These are phyloP conservation scores for Volutella citrinella DNA, from an alignment of 2,329 filamentous ascomycete species.

Conservation along the genomic window DNA sequence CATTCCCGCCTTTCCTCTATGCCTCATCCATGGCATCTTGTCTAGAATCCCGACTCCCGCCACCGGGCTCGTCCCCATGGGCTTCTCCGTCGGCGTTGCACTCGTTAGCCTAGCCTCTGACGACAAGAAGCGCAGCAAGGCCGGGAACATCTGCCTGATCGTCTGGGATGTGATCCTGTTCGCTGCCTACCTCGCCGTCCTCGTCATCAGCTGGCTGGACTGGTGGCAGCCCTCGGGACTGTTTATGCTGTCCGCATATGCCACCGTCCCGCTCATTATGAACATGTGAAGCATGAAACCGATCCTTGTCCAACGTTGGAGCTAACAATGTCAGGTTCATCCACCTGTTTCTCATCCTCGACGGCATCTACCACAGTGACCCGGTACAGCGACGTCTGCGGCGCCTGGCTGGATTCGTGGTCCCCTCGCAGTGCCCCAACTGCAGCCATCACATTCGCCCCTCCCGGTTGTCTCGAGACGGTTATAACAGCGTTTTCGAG, in stretches of 20 bases:
- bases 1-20: constrained; percentile 38
- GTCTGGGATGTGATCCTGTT: constrained; percentile 34
- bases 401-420: constrained; percentile 36
- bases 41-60: constrained; percentile 33
- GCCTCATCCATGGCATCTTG: constrained; percentile 36
- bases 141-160: too few species aligned
- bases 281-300: too few species aligned
- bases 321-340: constrained; percentile 28
- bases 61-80: constrained; percentile 37
- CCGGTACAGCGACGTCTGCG: constrained; percentile 37
- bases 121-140: too few species aligned
- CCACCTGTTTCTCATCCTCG: constrained; percentile 35
- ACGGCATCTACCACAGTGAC: constrained; percentile 38
- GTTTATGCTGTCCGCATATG: constrained; percentile 41
- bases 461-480: too few species aligned
- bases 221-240: constrained; percentile 25
- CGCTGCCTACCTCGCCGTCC: constrained; percentile 34
- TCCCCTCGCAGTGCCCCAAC: constrained; percentile 39
- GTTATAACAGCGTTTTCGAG: constrained; percentile 17
- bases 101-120: too few species aligned
- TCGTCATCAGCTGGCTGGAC: constrained; percentile 40
- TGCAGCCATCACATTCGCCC: constrained; percentile 37
- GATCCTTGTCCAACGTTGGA: too few species aligned
- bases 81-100: constrained; percentile 30
- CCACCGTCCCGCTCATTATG: constrained; percentile 38